Percentiles rank a stretch among this genome's conserved stretches.
Conservation (phyloP, 2,329 filamentous ascomycete species). For the Xylogone sp. region DNA sequence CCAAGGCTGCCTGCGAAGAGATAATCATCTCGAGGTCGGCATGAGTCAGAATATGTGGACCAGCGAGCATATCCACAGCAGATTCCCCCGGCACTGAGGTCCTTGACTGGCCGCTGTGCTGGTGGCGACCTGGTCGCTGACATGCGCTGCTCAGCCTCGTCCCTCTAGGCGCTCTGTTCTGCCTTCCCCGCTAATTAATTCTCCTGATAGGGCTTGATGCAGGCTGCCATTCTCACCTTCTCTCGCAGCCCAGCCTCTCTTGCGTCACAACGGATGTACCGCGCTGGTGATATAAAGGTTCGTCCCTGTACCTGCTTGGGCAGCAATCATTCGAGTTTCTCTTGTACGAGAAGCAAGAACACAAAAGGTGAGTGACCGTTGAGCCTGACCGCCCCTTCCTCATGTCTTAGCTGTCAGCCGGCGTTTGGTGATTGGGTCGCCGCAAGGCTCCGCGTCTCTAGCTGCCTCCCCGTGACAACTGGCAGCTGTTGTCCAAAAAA, state of each 20-base stretch:
- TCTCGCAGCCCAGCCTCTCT: background rate
- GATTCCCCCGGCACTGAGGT: background rate
- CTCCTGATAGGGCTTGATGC: background rate
- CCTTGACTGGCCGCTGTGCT: background rate
- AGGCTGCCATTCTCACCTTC: background rate
- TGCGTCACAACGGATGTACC: background rate
- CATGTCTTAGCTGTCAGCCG: background rate
- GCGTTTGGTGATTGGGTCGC: conserved; percentile 5
- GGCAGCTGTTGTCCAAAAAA: background rate
- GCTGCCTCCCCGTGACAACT: conserved; percentile 8
- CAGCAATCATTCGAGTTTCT: background rate
- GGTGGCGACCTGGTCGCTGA: background rate
- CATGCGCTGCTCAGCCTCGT: background rate
- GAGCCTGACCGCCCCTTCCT: conserved; percentile 4
- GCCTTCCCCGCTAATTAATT: background rate
- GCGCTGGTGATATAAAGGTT: background rate
- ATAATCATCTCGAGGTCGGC: background rate
- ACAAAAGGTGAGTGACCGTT: conserved; percentile 14
- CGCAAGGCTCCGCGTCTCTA: background rate
- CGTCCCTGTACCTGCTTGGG: background rate
- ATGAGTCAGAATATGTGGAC: background rate
- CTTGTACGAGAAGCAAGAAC: background rate
- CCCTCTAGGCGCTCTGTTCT: background rate
- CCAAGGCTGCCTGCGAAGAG: background rate
- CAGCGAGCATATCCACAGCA: too few relatives aligned